Base-by-base conservation (phyloP, 805 yeast genomes). In the Saturnispora zaruensis region DNA sequence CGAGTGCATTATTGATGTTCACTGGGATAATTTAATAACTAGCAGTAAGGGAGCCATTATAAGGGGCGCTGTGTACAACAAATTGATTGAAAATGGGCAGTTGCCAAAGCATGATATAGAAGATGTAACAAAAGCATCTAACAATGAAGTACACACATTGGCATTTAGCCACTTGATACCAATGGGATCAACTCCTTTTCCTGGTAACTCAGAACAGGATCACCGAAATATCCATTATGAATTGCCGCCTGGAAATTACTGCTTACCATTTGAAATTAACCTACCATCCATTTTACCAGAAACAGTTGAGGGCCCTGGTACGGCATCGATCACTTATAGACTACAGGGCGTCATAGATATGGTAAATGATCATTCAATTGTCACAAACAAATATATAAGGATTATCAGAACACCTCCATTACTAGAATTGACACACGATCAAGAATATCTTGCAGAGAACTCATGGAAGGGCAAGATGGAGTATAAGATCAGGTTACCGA, bases 401-500 rank as follows among this genome's bases (percentile, higher is more conserved):
- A 62, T 77, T 7, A 60, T 72, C 7, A 63, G 81, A 51, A 70
- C 76, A 0, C 66, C 74, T 16, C 68, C 73, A 21, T 70, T 72
- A 0, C 60, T 67, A 11, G 73, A 67, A 57, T 49, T 71, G 37
- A 61, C 66, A 36, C 57, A 74, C 18, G 59, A 63, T 30, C 77
- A 75, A 54, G 70, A 69, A 43, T 68, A 74, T 40, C 73, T 75
- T 24, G 69, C 76, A 45, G 70, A 69, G 51, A 75, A 74, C 56
- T 66, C 73, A 2, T 77, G 82, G 82, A 74, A 79, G 0, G 71
- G 71, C 0, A 77, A 77, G 54, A 65, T 76, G 24, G 78, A 77
- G 53, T 77, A 77, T 55, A 68, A 67, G 44, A 78, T 77, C 3
- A 59, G 64, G 42, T 53, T 76, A 21, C 70, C 70, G 1, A 66